Base-by-base conservation (phyloP, 2,329 filamentous ascomycete species). In the Sporothrix variecibatus region DNA sequence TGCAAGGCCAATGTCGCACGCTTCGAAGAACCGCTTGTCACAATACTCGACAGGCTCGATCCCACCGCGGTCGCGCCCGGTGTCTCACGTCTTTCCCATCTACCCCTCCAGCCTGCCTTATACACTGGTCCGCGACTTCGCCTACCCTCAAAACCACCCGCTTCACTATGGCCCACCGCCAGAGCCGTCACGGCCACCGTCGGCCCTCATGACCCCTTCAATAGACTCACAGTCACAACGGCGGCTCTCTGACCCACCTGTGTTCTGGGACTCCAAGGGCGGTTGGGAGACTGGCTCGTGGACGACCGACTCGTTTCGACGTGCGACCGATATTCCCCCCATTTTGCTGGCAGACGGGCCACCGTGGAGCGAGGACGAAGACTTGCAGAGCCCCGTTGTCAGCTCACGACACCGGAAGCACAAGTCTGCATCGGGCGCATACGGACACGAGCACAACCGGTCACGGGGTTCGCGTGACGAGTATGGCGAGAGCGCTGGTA, bases 281-380 rank as follows among this genome's bases (percentile, higher is more conserved):
- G 85, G 84, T 46, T 91, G 89, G 88, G 87, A 89, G 60, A 76
- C 75, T 17, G 79, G 78, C 6, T 84, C 84, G 34, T 90, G 88
- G 87, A 80, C 83, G 73, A 77, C 86, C 79, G 83, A 88, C 78
- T 82, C 87, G 46, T 87, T 89, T 76, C 87, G 86, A 77, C 91
- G 88, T 72, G 89, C 87, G 31, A 88, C 93, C 77, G 92, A 95
- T 79, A 86, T 97, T 20, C 92, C 94, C 11, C 92, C 93, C 26
- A 94, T 96, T 80, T 90, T 94, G 68, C 95, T 96, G 78, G 93
- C 90, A 3, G 94, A 96, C 80, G 95, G 95, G 0, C 95, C 95
- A 28, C 95, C 95, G 2, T 98, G 94, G 85, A 97, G 94, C 82
- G 95, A 98, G 83, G 95, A 98, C 79, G 94, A 98, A 78, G 96